Percentiles rank a stretch among this genome's conserved stretches.
Evolutionary conservation across 208 protist species (phyloP).

Genomic region (Leishmania major): DNA sequence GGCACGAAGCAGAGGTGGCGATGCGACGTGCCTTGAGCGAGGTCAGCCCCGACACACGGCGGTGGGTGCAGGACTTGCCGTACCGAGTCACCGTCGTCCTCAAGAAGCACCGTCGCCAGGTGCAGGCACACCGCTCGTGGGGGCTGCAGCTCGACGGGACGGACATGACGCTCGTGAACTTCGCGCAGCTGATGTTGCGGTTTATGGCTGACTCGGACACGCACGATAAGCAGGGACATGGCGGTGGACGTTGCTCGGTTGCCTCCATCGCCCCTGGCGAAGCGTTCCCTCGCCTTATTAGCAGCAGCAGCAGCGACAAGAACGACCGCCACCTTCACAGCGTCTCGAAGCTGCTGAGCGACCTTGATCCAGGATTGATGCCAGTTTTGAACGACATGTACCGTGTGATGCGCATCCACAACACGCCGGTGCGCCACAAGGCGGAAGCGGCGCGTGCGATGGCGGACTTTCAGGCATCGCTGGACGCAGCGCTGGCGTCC

Average conservation of each 20-base stretch:
- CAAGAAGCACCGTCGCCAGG: slow-evolving; percentile 14
- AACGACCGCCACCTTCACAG: neutral
- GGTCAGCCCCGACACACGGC: slow-evolving; percentile 18
- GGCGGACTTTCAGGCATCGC: slow-evolving; percentile 24
- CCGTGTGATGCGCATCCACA: slow-evolving; percentile 37
- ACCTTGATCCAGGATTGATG: slow-evolving; percentile 22
- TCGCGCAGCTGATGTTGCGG: slow-evolving; percentile 32
- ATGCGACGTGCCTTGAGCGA: slow-evolving; percentile 20
- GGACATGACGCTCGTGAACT: slow-evolving; percentile 51
- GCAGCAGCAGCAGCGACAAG: neutral
- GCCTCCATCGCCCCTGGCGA: slow-evolving; percentile 22
- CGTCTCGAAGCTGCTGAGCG: slow-evolving; percentile 13
- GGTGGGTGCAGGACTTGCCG: slow-evolving; percentile 39
- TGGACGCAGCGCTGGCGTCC: neutral
- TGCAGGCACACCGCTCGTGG: slow-evolving; percentile 36
- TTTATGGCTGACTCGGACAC: slow-evolving; percentile 27
- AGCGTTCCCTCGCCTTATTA: slow-evolving; percentile 24
- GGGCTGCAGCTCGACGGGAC: slow-evolving; percentile 35
- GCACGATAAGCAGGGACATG: neutral
- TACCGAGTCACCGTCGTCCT: slow-evolving; percentile 37
- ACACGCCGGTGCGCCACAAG: slow-evolving; percentile 31
- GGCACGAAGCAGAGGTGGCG: slow-evolving; percentile 1
- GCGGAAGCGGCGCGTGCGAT: slow-evolving; percentile 32
- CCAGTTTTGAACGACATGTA: slow-evolving; percentile 40
- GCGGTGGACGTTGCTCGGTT: slow-evolving; percentile 3